Evolutionary conservation across 2,329 filamentous ascomycete genomes (phyloP).

Genomic region (Neonectria coccinea): DNA sequence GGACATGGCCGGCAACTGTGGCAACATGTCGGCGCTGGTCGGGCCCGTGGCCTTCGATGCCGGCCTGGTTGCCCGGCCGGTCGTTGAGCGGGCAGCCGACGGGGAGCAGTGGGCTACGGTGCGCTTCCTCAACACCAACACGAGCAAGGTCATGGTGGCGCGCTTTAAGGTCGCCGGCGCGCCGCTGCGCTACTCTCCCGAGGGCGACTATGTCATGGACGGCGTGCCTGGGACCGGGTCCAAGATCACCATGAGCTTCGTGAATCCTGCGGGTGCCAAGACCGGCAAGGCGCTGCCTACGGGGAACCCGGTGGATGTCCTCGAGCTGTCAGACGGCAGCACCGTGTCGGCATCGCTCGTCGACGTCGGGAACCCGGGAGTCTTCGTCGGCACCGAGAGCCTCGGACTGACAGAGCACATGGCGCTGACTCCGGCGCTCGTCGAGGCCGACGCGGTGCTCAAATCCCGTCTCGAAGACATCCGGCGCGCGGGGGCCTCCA

Average conservation of each 20-base stretch:
- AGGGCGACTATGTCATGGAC: conserved; percentile 71
- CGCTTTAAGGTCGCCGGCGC: conserved; percentile 64
- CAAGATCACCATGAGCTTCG: conserved; percentile 69
- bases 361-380: conserved; percentile 73
- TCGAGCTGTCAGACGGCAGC: conserved; percentile 53
- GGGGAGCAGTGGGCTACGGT: conserved; percentile 59
- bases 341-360: conserved; percentile 66
- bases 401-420: conserved; percentile 60
- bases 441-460: conserved; percentile 60
- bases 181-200: conserved; percentile 41
- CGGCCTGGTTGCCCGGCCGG: conserved; percentile 41
- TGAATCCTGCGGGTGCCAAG: conserved; percentile 71
- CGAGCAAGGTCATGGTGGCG: conserved; percentile 70
- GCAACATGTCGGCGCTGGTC: conserved; percentile 77
- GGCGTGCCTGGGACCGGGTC: conserved; percentile 71
- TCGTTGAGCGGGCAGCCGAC: conserved; percentile 35
- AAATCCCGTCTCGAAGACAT: conserved; percentile 65
- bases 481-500: conserved; percentile 65
- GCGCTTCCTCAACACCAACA: conserved; percentile 78
- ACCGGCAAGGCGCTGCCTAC: conserved; percentile 67
- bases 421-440: conserved; percentile 64
- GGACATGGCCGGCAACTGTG: conserved; percentile 78
- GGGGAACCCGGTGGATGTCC: conserved; percentile 62
- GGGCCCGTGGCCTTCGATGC: conserved; percentile 63
- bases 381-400: conserved; percentile 69